phyloP scores from a whole-genome alignment of 169 alveolate genomes.

The Theileria luwenshuni region DNA sequence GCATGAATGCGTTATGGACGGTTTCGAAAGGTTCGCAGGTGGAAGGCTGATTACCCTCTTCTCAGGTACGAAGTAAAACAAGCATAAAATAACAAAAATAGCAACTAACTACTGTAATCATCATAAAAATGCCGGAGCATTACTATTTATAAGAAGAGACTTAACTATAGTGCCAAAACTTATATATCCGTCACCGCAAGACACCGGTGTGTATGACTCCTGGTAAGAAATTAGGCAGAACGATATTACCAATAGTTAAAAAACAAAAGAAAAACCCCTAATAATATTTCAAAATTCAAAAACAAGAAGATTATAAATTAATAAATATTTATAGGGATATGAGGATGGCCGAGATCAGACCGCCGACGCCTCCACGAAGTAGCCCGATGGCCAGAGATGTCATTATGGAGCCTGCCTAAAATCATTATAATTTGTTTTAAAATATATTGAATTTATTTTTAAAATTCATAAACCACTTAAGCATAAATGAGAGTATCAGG shows the following conservation, averaged over 20 bases:
- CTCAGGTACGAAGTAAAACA: conserved; percentile 70
- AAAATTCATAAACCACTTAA: too few relatives aligned
- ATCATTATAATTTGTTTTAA: neutral
- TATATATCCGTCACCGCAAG: conserved; percentile 91
- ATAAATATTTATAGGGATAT: conserved; percentile 70
- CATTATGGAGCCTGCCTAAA: conserved; percentile 29
- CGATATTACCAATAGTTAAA: neutral
- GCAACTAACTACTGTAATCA: conserved; percentile 99
- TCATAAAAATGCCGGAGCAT: conserved; percentile 99
- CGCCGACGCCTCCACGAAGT: conserved; percentile 82
- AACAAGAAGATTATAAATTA: neutral
- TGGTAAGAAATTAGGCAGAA: conserved; percentile 42
- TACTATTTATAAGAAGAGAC: conserved; percentile 93
- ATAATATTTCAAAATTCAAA: neutral
- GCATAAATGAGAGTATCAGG: neutral
- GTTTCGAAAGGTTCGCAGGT: conserved; percentile 99
- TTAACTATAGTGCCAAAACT: conserved; percentile 97
- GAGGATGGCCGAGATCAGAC: conserved; percentile 79
- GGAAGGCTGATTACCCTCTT: conserved; percentile 97
- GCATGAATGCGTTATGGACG: conserved; percentile 99
- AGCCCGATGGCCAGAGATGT: conserved; percentile 71
- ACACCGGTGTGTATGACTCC: conserved; percentile 12
- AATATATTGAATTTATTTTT: too few relatives aligned
- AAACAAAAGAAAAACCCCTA: neutral
- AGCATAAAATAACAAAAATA: conserved; percentile 1